These are phyloP conservation scores for Micractinium sp. DNA, from an alignment of 139 green algal genomes.

Conservation along the genomic window DNA sequence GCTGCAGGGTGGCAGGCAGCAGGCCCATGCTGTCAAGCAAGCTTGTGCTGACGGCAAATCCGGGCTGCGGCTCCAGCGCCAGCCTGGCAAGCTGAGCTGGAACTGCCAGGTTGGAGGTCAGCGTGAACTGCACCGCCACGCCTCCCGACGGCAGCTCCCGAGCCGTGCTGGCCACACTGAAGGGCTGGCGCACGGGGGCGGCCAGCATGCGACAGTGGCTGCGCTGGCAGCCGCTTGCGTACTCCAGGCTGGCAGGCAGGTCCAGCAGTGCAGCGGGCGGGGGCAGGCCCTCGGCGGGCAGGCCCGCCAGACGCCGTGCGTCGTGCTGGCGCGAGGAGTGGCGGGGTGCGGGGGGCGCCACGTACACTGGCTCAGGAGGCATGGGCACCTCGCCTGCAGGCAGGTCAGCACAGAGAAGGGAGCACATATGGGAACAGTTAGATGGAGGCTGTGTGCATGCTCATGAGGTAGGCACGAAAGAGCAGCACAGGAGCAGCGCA, in stretches of 20 bases:
- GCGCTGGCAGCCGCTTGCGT: constrained; percentile 48
- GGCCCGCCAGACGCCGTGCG: neutral
- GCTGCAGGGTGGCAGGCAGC: constrained; percentile 29
- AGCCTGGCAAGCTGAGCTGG: constrained; percentile 6
- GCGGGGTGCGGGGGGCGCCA: constrained; percentile 7
- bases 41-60: constrained; percentile 12
- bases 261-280: constrained; percentile 20
- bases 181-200: constrained; percentile 40
- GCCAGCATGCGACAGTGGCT: constrained; percentile 45
- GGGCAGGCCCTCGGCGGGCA: neutral
- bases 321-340: constrained; percentile 1
- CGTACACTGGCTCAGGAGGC: constrained; percentile 23
- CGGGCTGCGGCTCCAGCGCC: constrained; percentile 34
- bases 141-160: constrained; percentile 13
- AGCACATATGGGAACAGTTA: too few relatives aligned
- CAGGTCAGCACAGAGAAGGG: too few relatives aligned
- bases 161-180: constrained; percentile 21
- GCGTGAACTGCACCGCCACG: constrained; percentile 40
- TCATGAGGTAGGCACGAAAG: too few relatives aligned
- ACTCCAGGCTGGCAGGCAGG: constrained; percentile 52
- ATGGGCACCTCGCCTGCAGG: constrained; percentile 20
- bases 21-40: constrained; percentile 18
- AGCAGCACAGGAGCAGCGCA: too few relatives aligned
- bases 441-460: too few relatives aligned
- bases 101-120: constrained; percentile 42